Percentiles rank a stretch among this genome's conserved stretches.
phyloP scores from a whole-genome alignment of 805 yeast genomes.

The Cyberlindnera bimundalis region DNA sequence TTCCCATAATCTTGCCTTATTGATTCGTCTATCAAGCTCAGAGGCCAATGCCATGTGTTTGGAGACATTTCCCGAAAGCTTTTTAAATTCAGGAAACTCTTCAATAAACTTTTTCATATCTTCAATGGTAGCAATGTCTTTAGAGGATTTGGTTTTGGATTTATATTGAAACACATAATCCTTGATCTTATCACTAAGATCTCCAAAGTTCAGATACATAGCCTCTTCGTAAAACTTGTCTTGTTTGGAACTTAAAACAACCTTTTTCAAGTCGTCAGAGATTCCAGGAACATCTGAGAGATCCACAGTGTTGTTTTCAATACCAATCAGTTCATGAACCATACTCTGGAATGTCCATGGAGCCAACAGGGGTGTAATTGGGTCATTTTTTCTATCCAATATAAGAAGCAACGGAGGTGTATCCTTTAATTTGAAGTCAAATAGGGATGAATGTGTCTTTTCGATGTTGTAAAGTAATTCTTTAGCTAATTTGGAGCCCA shows the following conservation, averaged over 20 bases:
- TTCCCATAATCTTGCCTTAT: constrained; percentile 66
- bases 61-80: constrained; percentile 80
- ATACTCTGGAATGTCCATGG: constrained; percentile 99
- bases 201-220: constrained; percentile 91
- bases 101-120: constrained; percentile 92
- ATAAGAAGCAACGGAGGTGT: constrained; percentile 71
- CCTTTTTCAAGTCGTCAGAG: constrained; percentile 55
- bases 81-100: constrained; percentile 90
- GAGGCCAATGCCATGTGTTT: constrained; percentile 90
- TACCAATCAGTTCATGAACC: constrained; percentile 91
- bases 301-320: constrained; percentile 75
- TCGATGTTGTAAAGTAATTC: constrained; percentile 58
- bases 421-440: constrained; percentile 64
- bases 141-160: constrained; percentile 68
- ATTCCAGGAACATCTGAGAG: constrained; percentile 53
- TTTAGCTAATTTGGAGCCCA: constrained; percentile 65
- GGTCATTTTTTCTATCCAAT: constrained; percentile 84
- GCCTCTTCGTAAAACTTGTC: constrained; percentile 78
- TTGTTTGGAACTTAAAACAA: constrained; percentile 62
- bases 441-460: constrained; percentile 52
- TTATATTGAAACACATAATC: constrained; percentile 82
- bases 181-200: constrained; percentile 83
- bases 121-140: constrained; percentile 69
- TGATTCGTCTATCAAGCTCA: constrained; percentile 76
- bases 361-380: constrained; percentile 83